Base-by-base conservation (phyloP, 2,329 filamentous ascomycete species). In the Colletotrichum brevisporum region DNA sequence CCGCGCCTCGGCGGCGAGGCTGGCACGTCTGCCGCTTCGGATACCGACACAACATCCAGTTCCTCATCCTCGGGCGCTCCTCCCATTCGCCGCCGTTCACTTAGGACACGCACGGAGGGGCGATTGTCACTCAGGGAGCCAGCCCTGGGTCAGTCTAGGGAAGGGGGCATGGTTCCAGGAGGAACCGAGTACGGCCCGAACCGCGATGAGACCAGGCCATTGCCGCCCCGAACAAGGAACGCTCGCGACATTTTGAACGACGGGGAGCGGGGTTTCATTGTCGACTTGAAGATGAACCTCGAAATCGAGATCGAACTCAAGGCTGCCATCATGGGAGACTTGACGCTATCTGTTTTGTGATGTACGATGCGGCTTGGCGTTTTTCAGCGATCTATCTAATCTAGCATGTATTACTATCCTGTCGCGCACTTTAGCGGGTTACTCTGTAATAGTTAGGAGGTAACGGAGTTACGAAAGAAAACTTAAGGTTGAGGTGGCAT, bases 221-320 rank as follows among this genome's bases (percentile, higher is more conserved):
- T 66, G 50, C 62, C 67, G 10, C 21, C 47, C n/a, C 62, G 67
- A 43, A 53, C 63, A 9, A 69, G 57, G 50, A 69, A 69, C 21
- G 62, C 67, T 31, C 62, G 67, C 12, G 62, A 66, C 56, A 69
- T 69, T 4, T 50, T 69, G 16, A 45, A 69, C 24, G 62, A 69
- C 5, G 67, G 67, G 24, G 67, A 69, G 21, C 55, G 62, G 56
- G 67, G 67, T 15, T 69, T 69, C n/a, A 69, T 69, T 18, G 62
- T 69, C 21, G 62, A 69, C 15, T 27, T 69, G 31, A 69, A 56
- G 45, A 31, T 69, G 43, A 69, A 69, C 18, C 24, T 69, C 10
- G 41, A 61, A 18, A 56, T 69, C n/a, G 67, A 69, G 43, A 56
- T 69, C 8, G 24, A 69, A 3, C 63, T 69, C 43, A 69, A 61